These are phyloP conservation scores for Penicillium maclennaniae DNA, from an alignment of 495 filamentous ascomycete species.

Conservation along the genomic window DNA sequence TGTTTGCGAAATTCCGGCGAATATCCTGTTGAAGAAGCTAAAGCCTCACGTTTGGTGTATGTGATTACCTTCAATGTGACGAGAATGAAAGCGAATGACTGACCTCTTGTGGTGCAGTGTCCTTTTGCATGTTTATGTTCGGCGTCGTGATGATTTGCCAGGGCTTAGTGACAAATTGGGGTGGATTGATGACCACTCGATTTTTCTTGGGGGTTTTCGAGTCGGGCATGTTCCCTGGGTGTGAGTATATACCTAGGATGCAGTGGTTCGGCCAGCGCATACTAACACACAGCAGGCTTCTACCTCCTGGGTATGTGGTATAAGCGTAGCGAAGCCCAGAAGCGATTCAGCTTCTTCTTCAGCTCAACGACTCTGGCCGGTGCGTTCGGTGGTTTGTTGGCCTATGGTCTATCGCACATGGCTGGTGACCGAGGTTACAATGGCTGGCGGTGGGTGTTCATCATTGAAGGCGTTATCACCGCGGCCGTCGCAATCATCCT, in stretches of 20 bases:
- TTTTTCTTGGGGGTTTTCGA: conserved; percentile 90
- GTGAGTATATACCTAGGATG: conserved; percentile 16
- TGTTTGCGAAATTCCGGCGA: conserved; percentile 82
- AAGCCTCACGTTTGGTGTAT: conserved; percentile 76
- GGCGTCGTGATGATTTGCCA: conserved; percentile 74
- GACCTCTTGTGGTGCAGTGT: conserved; percentile 36
- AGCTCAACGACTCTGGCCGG: conserved; percentile 75
- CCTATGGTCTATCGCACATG: conserved; percentile 80
- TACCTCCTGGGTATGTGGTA: conserved; percentile 91
- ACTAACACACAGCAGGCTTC: conserved; percentile 47
- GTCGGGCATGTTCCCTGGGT: conserved; percentile 78
- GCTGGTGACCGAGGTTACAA: conserved; percentile 57
- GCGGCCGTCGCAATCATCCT: conserved; percentile 65
- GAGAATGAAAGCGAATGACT: neutral
- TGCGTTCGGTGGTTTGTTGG: conserved; percentile 81
- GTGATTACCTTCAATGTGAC: conserved; percentile 4
- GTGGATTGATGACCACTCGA: conserved; percentile 72
- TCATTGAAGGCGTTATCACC: conserved; percentile 72
- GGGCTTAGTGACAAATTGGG: conserved; percentile 74
- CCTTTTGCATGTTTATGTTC: conserved; percentile 77
- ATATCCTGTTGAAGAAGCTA: conserved; percentile 78
- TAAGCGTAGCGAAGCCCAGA: conserved; percentile 78
- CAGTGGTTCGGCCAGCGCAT: neutral
- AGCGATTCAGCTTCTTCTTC: conserved; percentile 89
- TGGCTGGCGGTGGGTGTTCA: conserved; percentile 85